phyloP scores from a whole-genome alignment of 345 rosid genomes.

The Syzygium aqueum region DNA sequence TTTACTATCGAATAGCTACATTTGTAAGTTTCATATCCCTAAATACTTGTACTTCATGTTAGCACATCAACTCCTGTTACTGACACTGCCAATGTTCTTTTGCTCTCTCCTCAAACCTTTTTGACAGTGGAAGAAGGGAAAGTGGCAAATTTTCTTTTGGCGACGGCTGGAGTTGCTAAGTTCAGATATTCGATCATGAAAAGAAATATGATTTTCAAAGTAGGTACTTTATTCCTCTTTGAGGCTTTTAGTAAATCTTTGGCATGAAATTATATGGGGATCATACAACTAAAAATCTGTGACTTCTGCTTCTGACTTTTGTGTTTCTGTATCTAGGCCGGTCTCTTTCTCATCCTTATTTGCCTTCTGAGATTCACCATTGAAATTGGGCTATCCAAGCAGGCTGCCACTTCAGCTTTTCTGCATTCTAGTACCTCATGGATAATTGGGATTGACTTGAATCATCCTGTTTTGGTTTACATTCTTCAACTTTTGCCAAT shows the following conservation, averaged over 20 bases:
- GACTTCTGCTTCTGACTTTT: constrained; percentile 11
- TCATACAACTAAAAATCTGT: background rate
- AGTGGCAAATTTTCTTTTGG: constrained; percentile 83
- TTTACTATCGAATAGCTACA: constrained; percentile 87
- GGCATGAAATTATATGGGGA: background rate
- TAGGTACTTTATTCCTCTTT: constrained; percentile 17
- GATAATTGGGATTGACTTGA: constrained; percentile 50
- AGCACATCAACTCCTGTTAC: background rate
- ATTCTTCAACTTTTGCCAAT: constrained; percentile 47
- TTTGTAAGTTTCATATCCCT: constrained; percentile 46
- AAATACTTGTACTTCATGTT: background rate
- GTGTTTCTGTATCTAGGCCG: constrained; percentile 47
- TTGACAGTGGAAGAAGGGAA: constrained; percentile 93
- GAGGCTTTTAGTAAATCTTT: background rate
- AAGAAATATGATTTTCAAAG: constrained; percentile 51
- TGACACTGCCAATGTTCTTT: background rate
- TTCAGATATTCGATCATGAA: constrained; percentile 51
- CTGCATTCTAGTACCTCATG: constrained; percentile 64
- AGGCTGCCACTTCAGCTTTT: constrained; percentile 84
- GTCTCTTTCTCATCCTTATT: constrained; percentile 50
- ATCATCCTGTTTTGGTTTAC: constrained; percentile 40
- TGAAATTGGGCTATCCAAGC: constrained; percentile 83
- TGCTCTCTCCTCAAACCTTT: constrained; percentile 1
- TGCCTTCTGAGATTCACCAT: constrained; percentile 60
- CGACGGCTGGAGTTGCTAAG: constrained; percentile 64